Evolutionary conservation across 1,284 basidiomycete species (phyloP), one percentile per base, ranked within the genome.

Genomic region (Fomitopsis palustris): DNA sequence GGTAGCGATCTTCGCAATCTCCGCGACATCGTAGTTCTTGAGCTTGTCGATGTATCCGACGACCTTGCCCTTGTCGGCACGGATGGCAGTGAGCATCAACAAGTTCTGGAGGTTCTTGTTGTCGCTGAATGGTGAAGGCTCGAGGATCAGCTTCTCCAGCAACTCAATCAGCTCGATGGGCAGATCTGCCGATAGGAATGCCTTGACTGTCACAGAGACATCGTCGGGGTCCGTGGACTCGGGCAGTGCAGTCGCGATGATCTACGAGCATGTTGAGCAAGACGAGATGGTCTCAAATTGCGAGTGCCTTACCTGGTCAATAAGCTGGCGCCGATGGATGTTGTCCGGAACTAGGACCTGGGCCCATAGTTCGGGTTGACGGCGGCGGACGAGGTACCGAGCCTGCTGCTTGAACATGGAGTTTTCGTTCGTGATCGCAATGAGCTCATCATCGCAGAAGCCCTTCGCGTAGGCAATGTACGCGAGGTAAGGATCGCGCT

Each of bases 341-440:
- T 97, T 98, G 69, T 96, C 95, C 8, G 87, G 82, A 25, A 86
- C 81, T 57, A 99, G 88, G 42, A 99, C 97, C 77, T 98, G 94
- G 2, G 90, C 88, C 97, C 97, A 99, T 49, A 99, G 87, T 65
- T 99, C 96, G 25, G 93, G 87, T 65, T 96, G 90, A 63, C 96
- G 92, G 65, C 97, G 89, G 79, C 96, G 98, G 72, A 98, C 94
- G 62, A 99, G 87, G 78, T 99, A 99, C 41, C 97, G 88, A 56
- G 97, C 93, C 77, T 99, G 97, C 72, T 99, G 96, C 79, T 99
- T 99, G 86, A 97, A 99, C 97, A 99, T 99, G 35, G 95, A 91
- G 79, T 99, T 99, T 68, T 98, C 96, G 74, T 99, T 99, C 57
- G 97, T 99, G 75, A 99, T 96, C 35, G 86, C 76, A 72, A 99